These are phyloP conservation scores for Colletotrichum sp. DNA, from an alignment of 2,329 filamentous ascomycete genomes.

Conservation along the genomic window DNA sequence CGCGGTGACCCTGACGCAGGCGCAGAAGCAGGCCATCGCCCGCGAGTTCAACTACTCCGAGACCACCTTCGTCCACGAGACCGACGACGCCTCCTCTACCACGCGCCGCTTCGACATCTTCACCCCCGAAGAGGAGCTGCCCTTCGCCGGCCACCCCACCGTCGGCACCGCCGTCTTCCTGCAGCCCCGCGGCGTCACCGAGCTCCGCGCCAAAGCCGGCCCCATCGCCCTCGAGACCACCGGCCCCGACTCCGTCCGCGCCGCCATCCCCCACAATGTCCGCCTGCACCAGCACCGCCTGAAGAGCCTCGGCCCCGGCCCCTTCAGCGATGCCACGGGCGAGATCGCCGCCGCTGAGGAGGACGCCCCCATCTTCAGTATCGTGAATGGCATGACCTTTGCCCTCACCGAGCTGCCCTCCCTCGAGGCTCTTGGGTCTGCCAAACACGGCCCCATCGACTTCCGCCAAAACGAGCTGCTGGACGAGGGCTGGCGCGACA, in stretches of 20 bases:
- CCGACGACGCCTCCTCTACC: conserved; percentile 34
- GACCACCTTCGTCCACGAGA: conserved; percentile 65
- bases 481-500: conserved; percentile 60
- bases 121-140: conserved; percentile 56
- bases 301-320: background rate
- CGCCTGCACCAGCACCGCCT: background rate
- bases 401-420: conserved; percentile 66
- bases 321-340: background rate
- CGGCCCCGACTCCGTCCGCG: conserved; percentile 55
- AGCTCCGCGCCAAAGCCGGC: conserved; percentile 61
- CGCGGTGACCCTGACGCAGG: conserved; percentile 47
- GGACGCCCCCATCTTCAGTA: conserved; percentile 57
- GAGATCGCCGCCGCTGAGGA: conserved; percentile 31
- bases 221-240: conserved; percentile 50
- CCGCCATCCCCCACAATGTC: conserved; percentile 67
- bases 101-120: conserved; percentile 63
- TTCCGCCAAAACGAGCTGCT: conserved; percentile 40
- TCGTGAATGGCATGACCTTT: conserved; percentile 79
- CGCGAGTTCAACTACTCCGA: conserved; percentile 69
- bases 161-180: conserved; percentile 61
- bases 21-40: conserved; percentile 62
- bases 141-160: conserved; percentile 68
- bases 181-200: conserved; percentile 40
- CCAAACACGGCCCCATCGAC: conserved; percentile 36
- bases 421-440: conserved; percentile 59